These are phyloP conservation scores for Candida michaelii DNA, from an alignment of 805 yeast species.

Conservation along the genomic window DNA sequence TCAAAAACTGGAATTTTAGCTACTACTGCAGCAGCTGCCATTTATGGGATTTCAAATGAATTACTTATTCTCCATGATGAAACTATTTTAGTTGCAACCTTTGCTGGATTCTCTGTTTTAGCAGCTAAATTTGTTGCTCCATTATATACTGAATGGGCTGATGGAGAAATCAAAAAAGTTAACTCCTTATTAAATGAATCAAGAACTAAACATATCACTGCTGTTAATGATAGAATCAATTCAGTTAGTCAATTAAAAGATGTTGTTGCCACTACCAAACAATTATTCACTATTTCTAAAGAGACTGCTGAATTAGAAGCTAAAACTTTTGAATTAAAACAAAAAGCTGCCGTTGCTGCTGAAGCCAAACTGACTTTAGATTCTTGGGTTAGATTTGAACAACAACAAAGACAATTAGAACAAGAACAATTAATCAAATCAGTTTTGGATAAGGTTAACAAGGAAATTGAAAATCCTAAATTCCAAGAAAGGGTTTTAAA, in stretches of 20 bases:
- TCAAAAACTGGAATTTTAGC: slow-evolving; percentile 95
- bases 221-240: slow-evolving; percentile 89
- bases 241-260: slow-evolving; percentile 87
- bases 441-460: slow-evolving; percentile 85
- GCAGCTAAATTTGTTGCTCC: slow-evolving; percentile 90
- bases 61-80: slow-evolving; percentile 93
- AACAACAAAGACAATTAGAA: slow-evolving; percentile 92
- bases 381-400: slow-evolving; percentile 98
- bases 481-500: slow-evolving; percentile 90
- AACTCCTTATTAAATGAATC: slow-evolving; percentile 80
- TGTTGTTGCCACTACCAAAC: slow-evolving; percentile 88
- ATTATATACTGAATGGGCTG: slow-evolving; percentile 91
- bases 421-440: slow-evolving; percentile 87
- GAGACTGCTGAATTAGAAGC: slow-evolving; percentile 97
- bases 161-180: slow-evolving; percentile 78
- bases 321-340: slow-evolving; percentile 88
- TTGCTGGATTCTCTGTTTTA: slow-evolving; percentile 71
- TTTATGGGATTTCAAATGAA: slow-evolving; percentile 93
- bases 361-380: slow-evolving; percentile 96
- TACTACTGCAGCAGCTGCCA: slow-evolving; percentile 89
- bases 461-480: slow-evolving; percentile 80
- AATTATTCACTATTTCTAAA: slow-evolving; percentile 89
- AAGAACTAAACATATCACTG: slow-evolving; percentile 84
- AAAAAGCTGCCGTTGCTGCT: slow-evolving; percentile 77
- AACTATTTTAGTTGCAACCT: slow-evolving; percentile 79